Conservation (phyloP, 768 basidiomycete species). For the Clavaria fumosa region DNA sequence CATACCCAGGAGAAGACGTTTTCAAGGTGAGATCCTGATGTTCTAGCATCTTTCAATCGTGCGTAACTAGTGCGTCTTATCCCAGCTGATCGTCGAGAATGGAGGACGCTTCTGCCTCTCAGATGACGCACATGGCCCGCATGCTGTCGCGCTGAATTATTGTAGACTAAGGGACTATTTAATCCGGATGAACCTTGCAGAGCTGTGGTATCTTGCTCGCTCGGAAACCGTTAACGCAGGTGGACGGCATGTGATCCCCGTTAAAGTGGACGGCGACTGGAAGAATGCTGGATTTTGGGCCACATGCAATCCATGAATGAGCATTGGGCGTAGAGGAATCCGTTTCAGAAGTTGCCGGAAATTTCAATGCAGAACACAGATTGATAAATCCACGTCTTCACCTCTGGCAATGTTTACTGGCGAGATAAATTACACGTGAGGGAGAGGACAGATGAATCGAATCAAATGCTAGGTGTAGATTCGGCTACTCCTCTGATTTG, state of each 20-base stretch:
- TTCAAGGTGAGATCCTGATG: constrained; percentile 33
- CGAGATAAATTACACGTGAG: too few relatives aligned
- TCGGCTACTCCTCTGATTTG: constrained; percentile 80
- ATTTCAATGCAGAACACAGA: too few relatives aligned
- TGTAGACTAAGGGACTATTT: constrained; percentile 49
- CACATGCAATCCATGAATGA: constrained; percentile 8
- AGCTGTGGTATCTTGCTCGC: constrained; percentile 47
- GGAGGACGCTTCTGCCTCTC: constrained; percentile 75
- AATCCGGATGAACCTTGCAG: constrained; percentile 36
- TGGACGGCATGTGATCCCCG: constrained; percentile 30
- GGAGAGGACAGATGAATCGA: too few relatives aligned
- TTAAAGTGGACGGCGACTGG: constrained; percentile 38
- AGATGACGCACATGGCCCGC: constrained; percentile 91
- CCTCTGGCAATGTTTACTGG: too few relatives aligned
- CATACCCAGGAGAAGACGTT: constrained; percentile 74
- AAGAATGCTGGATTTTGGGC: constrained; percentile 46
- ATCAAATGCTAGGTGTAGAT: too few relatives aligned
- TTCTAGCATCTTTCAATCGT: constrained; percentile 7
- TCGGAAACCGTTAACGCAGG: constrained; percentile 26
- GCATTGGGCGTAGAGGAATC: too few relatives aligned
- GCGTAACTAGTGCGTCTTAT: constrained; percentile 1
- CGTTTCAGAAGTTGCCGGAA: too few relatives aligned
- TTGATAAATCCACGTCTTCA: too few relatives aligned
- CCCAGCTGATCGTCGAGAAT: constrained; percentile 50
- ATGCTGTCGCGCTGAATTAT: constrained; percentile 82